Evolutionary conservation across 177 flowering plant genomes (phyloP).

Genomic region (Vitis hybrid): DNA sequence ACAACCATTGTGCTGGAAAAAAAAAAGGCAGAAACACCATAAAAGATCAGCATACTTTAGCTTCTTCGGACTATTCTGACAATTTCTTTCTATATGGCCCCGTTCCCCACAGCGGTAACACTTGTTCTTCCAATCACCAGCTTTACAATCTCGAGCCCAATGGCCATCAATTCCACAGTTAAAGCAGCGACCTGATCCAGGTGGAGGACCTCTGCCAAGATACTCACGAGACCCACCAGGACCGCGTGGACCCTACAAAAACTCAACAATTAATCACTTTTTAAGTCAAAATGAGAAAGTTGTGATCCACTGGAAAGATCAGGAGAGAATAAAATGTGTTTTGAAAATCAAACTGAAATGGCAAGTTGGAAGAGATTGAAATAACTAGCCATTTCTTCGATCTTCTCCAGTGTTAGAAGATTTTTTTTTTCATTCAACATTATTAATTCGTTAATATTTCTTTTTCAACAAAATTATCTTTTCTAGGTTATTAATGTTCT

Average conservation of each 20-base stretch:
- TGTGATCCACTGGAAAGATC: no score
- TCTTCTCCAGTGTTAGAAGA: no score
- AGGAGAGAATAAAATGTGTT: no score
- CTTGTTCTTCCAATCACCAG: conserved; percentile 98
- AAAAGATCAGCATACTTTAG: conserved; percentile 37
- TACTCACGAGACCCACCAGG: conserved; percentile 79
- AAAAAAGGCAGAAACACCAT: background rate
- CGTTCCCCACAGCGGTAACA: conserved; percentile 95
- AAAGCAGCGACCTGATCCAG: conserved; percentile 96
- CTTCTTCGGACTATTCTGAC: conserved; percentile 87
- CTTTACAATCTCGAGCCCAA: conserved; percentile 98
- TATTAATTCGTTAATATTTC: no score
- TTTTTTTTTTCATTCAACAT: no score
- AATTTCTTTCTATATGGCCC: conserved; percentile 88
- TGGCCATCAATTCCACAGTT: conserved; percentile 98
- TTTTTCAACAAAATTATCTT: no score
- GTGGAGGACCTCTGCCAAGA: conserved; percentile 88
- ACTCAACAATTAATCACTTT: background rate
- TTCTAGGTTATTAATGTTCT: no score
- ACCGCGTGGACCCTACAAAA: conserved; percentile 73
- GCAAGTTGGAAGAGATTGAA: no score
- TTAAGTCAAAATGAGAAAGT: background rate
- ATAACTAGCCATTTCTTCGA: no score
- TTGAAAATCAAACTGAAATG: no score
- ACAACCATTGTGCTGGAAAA: background rate